Evolutionary conservation across 2,329 filamentous ascomycete species (phyloP), one percentile per base, ranked within the genome.

Genomic region (Talaromyces sp.): DNA sequence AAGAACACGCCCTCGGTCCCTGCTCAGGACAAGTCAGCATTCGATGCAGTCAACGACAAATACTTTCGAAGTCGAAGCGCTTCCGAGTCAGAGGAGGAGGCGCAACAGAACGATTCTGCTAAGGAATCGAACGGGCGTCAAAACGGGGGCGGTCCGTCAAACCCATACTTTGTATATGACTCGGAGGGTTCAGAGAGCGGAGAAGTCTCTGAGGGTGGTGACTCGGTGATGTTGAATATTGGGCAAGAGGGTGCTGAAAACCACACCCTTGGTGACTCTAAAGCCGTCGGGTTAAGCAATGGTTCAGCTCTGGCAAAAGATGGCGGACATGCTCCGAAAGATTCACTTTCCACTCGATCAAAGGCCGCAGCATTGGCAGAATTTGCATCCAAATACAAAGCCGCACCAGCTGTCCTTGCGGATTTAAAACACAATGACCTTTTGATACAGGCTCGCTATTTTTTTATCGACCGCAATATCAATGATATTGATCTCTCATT

Each of bases 191-290:
- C 68, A 13, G 69, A 70, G 10, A 62, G 66, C 22, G 68, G 65
- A 33, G 69, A 69, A 13, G 65, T 66, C 27, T 69, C 70, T 17
- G 75, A 75, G 60, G 76, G 72, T 2, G 76, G 76, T 57, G 72
- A 77, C 58, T 76, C 75, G 0, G 78, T 80, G 58, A 61, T 79
- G 67, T 64, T 80, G 60, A 80, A 80, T 57, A 67, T 79, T 55
- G 72, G 74, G 32, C 63, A 66, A 6, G 58, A 63, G 51, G 59
- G 65, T 8, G 63, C 68, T 30, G 63, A 49, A 15, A 27, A 17
- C 11, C 22, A 59, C 19, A 36, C 17, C 25, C n/a, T 51, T 47
- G 44, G 53, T 53, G 47, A 49, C 27, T 30, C 25, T 33, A 22
- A 47, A 13, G n/a, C 44, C 10, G 44, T 5, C 2, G 44, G 4